A percentile compares a stretch with the other conserved stretches of the same genome.
Conservation (phyloP, 768 basidiomycete genomes). For the Suillus tomentosus region DNA sequence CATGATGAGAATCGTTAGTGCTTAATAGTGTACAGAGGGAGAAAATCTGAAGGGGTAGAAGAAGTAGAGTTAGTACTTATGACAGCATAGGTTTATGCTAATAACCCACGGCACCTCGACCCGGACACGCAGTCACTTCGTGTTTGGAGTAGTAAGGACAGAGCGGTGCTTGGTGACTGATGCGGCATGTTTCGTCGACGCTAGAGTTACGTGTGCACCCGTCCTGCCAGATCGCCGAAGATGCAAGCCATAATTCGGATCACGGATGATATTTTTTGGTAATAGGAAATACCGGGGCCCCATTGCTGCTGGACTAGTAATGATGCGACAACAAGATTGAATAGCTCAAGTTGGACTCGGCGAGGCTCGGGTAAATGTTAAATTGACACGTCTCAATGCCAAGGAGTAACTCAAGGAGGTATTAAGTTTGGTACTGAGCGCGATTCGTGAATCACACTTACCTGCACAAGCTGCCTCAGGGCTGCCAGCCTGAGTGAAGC, state of each 20-base stretch:
- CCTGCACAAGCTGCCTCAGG: background rate
- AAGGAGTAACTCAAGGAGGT: background rate
- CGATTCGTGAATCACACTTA: background rate
- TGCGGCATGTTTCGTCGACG: background rate
- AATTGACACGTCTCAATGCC: slow-evolving; percentile 1
- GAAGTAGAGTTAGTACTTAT: slow-evolving; percentile 27
- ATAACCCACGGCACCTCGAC: slow-evolving; percentile 19
- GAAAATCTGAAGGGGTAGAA: slow-evolving; percentile 15
- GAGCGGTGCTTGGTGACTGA: slow-evolving; percentile 7
- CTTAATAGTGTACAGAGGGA: slow-evolving; percentile 9
- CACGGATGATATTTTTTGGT: background rate
- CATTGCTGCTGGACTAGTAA: slow-evolving; percentile 4
- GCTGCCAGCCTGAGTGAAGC: background rate
- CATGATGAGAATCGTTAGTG: slow-evolving; percentile 24
- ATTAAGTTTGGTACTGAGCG: background rate
- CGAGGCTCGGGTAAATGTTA: background rate
- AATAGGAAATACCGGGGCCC: background rate
- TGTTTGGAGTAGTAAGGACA: slow-evolving; percentile 19
- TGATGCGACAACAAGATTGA: background rate
- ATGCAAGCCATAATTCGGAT: background rate
- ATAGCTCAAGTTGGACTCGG: background rate
- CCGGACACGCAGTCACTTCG: slow-evolving; percentile 35
- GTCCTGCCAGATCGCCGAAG: slow-evolving; percentile 1
- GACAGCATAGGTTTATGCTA: slow-evolving; percentile 23
- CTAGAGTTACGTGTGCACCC: background rate